Percentiles rank a stretch among this genome's conserved stretches.
Conservation (phyloP, 2,329 filamentous ascomycete species). For the Calonectria naviculata region DNA sequence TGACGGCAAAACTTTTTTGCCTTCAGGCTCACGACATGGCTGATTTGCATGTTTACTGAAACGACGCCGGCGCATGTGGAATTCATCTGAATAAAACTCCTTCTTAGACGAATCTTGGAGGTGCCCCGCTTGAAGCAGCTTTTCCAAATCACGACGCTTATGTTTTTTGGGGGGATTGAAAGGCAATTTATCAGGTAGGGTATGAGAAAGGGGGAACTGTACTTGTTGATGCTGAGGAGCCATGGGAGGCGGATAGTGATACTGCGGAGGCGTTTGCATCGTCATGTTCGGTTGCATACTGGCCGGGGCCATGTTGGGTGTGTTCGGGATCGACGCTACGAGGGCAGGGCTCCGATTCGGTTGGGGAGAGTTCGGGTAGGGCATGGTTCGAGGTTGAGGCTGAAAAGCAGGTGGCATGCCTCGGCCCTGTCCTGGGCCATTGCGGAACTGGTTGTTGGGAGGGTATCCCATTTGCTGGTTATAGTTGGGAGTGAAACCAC, state of each 20-base stretch:
- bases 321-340: conserved; percentile 73
- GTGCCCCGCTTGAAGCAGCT: conserved; percentile 53
- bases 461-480: conserved; percentile 59
- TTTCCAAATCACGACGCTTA: conserved; percentile 59
- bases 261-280: conserved; percentile 71
- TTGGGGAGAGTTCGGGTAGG: conserved; percentile 71
- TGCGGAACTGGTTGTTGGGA: conserved; percentile 55
- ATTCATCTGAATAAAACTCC: conserved; percentile 47
- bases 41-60: conserved; percentile 58
- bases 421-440: conserved; percentile 60
- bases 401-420: conserved; percentile 62
- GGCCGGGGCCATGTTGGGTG: conserved; percentile 74
- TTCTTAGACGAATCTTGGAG: conserved; percentile 51
- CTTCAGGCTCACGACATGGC: conserved; percentile 43
- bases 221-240: conserved; percentile 72
- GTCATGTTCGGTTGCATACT: conserved; percentile 68
- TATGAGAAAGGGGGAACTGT: conserved; percentile 58
- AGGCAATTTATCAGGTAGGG: conserved; percentile 46
- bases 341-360: conserved; percentile 75
- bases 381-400: conserved; percentile 57
- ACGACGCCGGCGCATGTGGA: conserved; percentile 52
- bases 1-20: conserved; percentile 31
- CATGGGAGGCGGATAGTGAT: conserved; percentile 69
- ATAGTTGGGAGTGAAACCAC: conserved; percentile 60
- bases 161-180: conserved; percentile 57